Conservation (phyloP, 2,329 filamentous ascomycete genomes). For the Nectriaceae sp. region DNA sequence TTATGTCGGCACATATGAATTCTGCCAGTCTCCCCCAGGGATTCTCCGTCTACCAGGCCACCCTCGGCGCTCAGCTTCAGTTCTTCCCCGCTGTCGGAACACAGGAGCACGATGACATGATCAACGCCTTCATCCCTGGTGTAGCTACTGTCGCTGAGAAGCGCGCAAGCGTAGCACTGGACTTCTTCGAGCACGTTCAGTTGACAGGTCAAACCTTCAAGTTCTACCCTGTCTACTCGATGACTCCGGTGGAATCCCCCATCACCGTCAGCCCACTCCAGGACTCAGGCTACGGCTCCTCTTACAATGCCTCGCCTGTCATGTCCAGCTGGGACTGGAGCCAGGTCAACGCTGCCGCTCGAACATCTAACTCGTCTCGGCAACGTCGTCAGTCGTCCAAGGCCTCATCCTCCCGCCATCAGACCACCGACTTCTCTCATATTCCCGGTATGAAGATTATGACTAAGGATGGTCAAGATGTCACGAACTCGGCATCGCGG, state of each 20-base stretch:
- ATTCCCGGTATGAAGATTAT: slow-evolving; percentile 68
- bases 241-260: slow-evolving; percentile 44
- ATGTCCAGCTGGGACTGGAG: slow-evolving; percentile 52
- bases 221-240: slow-evolving; percentile 56
- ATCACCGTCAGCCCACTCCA: slow-evolving; percentile 41
- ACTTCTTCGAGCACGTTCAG: slow-evolving; percentile 58
- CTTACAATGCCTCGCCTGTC: slow-evolving; percentile 51
- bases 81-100: slow-evolving; percentile 67
- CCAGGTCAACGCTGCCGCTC: slow-evolving; percentile 31
- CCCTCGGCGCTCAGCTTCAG: slow-evolving; percentile 58
- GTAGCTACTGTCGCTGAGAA: slow-evolving; percentile 58
- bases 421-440: slow-evolving; percentile 48
- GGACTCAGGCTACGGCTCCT: slow-evolving; percentile 49
- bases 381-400: slow-evolving; percentile 30
- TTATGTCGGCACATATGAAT: too few species aligned
- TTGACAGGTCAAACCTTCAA: slow-evolving; percentile 60
- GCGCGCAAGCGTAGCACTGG: slow-evolving; percentile 57
- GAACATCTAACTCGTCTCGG: slow-evolving; percentile 33
- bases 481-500: slow-evolving; percentile 63
- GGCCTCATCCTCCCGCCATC: slow-evolving; percentile 31
- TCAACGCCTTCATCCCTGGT: slow-evolving; percentile 59
- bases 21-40: slow-evolving; percentile 43
- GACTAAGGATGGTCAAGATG: slow-evolving; percentile 63
- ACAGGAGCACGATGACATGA: slow-evolving; percentile 60
- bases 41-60: slow-evolving; percentile 62